phyloP scores from a whole-genome alignment of 306 rosid genomes.

The Boehmeria nivea region DNA sequence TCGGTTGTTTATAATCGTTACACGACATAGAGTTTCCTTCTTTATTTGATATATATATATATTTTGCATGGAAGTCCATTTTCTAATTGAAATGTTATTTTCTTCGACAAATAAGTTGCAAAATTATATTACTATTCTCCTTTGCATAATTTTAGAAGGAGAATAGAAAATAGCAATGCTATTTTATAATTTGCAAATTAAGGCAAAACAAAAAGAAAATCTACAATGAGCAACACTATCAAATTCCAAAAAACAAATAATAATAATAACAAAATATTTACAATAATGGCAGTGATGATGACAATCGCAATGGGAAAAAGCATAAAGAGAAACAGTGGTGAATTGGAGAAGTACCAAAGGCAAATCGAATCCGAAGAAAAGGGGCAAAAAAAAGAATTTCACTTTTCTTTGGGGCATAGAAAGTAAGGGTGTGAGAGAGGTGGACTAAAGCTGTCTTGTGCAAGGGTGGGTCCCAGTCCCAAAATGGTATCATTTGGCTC shows the following conservation, averaged over 20 bases:
- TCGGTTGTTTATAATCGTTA: too few relatives aligned
- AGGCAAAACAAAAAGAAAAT: neutral
- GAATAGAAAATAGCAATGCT: neutral
- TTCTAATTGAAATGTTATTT: neutral
- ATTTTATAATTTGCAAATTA: neutral
- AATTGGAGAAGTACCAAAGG: conserved; percentile 37
- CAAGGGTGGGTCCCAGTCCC: conserved; percentile 44
- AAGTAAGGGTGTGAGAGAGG: conserved; percentile 13
- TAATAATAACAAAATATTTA: too few relatives aligned
- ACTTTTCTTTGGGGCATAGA: conserved; percentile 23
- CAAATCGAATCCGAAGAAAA: conserved; percentile 57
- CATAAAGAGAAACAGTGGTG: conserved; percentile 2
- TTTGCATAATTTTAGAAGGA: neutral
- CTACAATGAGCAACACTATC: too few relatives aligned
- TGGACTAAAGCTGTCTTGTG: conserved; percentile 45
- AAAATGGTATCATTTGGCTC: conserved; percentile 11
- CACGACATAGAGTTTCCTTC: too few relatives aligned
- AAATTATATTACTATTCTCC: too few relatives aligned
- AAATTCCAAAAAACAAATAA: too few relatives aligned
- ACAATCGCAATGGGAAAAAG: conserved; percentile 21
- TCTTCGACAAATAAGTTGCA: neutral
- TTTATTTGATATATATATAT: too few relatives aligned
- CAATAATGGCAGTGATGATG: conserved; percentile 13
- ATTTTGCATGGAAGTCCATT: conserved; percentile 3
- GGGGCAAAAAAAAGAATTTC: conserved; percentile 1